Evolutionary conservation across 116 monocot genomes (phyloP), one percentile per base, ranked within the genome.

Genomic region (Zostera marina): DNA sequence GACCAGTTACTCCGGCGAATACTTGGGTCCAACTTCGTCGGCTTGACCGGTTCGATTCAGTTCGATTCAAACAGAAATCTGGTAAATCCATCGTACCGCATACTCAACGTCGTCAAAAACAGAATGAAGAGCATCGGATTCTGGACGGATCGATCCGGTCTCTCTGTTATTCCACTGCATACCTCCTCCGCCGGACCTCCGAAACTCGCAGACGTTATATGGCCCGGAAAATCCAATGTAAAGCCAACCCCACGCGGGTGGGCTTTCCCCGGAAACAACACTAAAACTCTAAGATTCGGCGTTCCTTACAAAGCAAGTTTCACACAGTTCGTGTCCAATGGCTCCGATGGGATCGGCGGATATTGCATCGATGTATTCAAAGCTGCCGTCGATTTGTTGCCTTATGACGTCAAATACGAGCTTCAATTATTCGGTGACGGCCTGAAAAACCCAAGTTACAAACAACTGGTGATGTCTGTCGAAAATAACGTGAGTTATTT

Each of bases 231-330:
- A 70, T 83, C 73, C 8, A 70, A 74, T 15, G 59, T 3, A 8
- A 80, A 49, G 44, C 98, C n/a, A n/a, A n/a, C n/a, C n/a, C n/a
- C 98, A 9, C 78, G 80, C 26, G 98, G 98, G 20, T 98, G 98
- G 90, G 86, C 86, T 21, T 98, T 86, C 65, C 83, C 90, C 5
- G 71, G 83, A n/a, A n/a, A n/a, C 61, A 81, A 90, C 56, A 90
- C 80, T 14, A 98, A 83, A 51, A 59, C 72, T 65, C 61, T 98
- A 20, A 72, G 66, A 56, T 86, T 98, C 22, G 98, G 80, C 19
- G 78, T 98, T 41, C 98, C 98, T 10, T 64, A 74, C 32, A 76
- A 86, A 60, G 66, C 62, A 21, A 79, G 90, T 49, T 98, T 71
- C 63, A 78, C 76, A 60, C 72, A 76, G 13, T 90, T 98, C 72